Base-by-base conservation (phyloP, 305 asterid species). In the Solanum chacoense region DNA sequence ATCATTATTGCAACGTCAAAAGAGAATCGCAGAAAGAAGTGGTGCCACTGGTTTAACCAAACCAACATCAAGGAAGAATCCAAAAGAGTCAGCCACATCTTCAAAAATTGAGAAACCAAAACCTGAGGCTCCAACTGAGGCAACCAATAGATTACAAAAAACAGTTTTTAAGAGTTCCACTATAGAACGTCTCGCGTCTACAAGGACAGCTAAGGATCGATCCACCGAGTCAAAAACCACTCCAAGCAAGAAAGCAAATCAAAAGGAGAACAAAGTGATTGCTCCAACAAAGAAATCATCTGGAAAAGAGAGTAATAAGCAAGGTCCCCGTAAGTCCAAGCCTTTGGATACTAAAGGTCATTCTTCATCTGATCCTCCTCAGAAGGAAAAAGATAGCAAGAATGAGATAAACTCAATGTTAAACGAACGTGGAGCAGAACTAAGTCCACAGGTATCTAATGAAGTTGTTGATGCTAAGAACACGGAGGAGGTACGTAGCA, bases 21-120 rank as follows among this genome's bases (percentile, higher is more conserved):
- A 91, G 92, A 92, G 98, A 91, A 96, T 95, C 29, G 98, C 98
- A 2, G 98, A 94, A 91, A 93, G 98, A 93, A 95, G 96, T 91
- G 91, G 92, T 86, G 92, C 93, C 20, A 92, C 89, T 85, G 93
- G 92, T 78, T 88, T 87, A 84, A 38, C 88, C 22, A 78, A 89
- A n/a, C 91, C 89, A 73, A 87, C 89, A 77, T 45, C 94, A 72
- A 92, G 89, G 76, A 89, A 78, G 87, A 78, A 28, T 40, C 20
- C 88, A 55, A 94, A 81, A 85, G 96, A 89, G 90, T 91, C 90
- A 89, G 55, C 31, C 34, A 79, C 92, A 63, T 88, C 94, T 11
- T 71, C 90, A 34, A 93, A 89, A 88, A 40, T 76, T 69, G 93
- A 91, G 88, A 93, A 90, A 88, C 73, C 90, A 36, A 89, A 90